Percentiles rank a stretch among this genome's conserved stretches.
Conservation (phyloP, 257 asterid species). For the Euphrasia confusa region DNA sequence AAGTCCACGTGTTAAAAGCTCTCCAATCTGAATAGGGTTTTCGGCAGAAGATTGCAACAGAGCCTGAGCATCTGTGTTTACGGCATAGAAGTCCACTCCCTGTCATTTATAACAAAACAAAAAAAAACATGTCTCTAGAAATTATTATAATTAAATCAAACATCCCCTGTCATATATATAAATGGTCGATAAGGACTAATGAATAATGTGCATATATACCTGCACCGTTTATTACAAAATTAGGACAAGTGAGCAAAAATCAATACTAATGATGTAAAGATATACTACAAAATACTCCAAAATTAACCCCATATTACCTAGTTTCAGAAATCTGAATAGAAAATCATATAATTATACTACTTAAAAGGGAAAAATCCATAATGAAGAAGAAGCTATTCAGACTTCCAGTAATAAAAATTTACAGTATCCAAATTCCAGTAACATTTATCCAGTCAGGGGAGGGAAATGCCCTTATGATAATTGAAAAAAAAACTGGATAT, state of each 20-base stretch:
- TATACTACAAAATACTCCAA: no score
- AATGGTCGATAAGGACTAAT: no score
- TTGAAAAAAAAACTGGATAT: not conserved
- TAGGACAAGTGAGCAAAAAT: not conserved
- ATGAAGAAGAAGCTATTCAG: no score
- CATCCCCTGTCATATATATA: not conserved
- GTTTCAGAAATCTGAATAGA: no score
- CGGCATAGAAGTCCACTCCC: slow-evolving; percentile 88
- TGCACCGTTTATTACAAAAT: no score
- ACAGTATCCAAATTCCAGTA: no score
- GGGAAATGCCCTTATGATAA: not conserved
- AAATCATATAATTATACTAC: no score
- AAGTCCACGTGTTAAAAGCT: slow-evolving; percentile 86
- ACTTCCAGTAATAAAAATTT: no score
- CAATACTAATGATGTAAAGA: not conserved
- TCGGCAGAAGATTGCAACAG: slow-evolving; percentile 70
- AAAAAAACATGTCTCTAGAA: slow-evolving; percentile 13
- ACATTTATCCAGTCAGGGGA: not conserved
- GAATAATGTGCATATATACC: no score
- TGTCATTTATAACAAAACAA: slow-evolving; percentile 24
- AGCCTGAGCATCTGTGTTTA: slow-evolving; percentile 88
- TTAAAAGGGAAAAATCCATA: no score
- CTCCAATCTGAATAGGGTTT: slow-evolving; percentile 81
- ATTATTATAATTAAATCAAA: slow-evolving; percentile 12
- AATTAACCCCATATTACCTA: no score